Evolutionary conservation across 352 stramenopile genomes (phyloP), one percentile per base, ranked within the genome.

Genomic region (Phytophthora citrophthora): DNA sequence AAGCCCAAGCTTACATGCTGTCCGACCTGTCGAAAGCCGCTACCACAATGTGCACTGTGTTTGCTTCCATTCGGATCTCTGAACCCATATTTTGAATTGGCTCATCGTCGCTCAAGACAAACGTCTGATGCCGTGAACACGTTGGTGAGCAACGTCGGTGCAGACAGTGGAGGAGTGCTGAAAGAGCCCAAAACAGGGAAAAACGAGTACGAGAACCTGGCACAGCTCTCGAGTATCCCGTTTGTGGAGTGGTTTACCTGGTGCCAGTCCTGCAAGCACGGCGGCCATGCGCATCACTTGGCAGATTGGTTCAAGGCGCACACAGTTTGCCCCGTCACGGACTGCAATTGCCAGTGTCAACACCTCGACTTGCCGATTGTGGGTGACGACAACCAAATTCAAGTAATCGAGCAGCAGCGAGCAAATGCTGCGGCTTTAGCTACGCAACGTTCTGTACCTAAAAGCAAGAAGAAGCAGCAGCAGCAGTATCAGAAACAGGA

Each of bases 231-330:
- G 5, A 97, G 85, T 61, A 94, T 98, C 51, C 93, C 93, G 41
- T 98, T 98, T 64, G 91, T 96, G 11, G 93, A 98, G 74, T 98
- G 93, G 92, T 98, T 97, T 68, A 98, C 91, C 16, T 98, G 95
- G 95, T 98, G 94, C 54, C 93, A 97, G 72, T 84, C 84, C 8
- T 96, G 89, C 62, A 94, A 94, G 65, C 89, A 96, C 54, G 88
- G 89, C 24, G 93, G 93, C 13, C 93, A 98, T 64, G 91, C 95
- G 1, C 93, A 98, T 59, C 95, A 98, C 73, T 77, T 98, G 16
- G 82, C 94, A 16, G 92, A 96, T 52, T 98, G 95, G 95, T 98
- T 98, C 69, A 81, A 86, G 23, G 86, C 86, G 9, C 94, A 98
- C 61, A 67, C 73, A 9, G 83, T 89, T 16, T 98, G 95, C 52